Base-by-base conservation (phyloP, 2,329 filamentous ascomycete species). In the Berkeleyomyces rouxiae region DNA sequence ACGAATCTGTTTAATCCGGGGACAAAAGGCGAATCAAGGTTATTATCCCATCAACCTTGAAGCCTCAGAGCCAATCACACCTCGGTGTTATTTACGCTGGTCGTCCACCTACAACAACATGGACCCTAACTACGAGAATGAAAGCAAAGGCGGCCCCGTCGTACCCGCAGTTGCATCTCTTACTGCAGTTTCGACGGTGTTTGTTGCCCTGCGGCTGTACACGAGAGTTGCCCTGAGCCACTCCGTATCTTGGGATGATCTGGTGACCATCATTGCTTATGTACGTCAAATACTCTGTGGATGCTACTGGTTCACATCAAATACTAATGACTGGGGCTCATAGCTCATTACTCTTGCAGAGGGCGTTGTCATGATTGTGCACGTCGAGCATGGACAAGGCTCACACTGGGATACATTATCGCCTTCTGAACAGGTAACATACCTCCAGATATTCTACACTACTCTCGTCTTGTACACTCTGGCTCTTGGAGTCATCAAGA, bases 401-500 rank as follows among this genome's bases (percentile, higher is more conserved):
- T 44, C 23, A 36, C 63, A 64, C 39, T 64, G 63, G 63, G 39
- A 58, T 31, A 55, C 59, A n/a, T 40, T 64, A 11, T 57, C 59
- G 16, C 2, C 59, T 16, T 42, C 36, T 4, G 59, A 33, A 1
- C 59, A 64, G 40, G 31, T n/a, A 7, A 64, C n/a, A n/a, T 64
- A 61, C 44, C 51, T 62, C 13, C 58, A 70, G 67, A 66, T 60
- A 7, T 66, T 70, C 39, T 70, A 65, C 51, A 7, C 66, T 31
- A 62, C 66, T 5, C 67, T 70, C 10, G 58, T 70, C 9, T 47
- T 66, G 42, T 70, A 70, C 63, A 67, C 67, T 53, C 36, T 65
- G 4, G 63, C 64, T 40, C 63, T 70, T 1, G 57, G 60, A 11
- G 51, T 65, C 7, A 67, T 68, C 60, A 71, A 71, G 58, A 64